phyloP scores from a whole-genome alignment of 805 yeast genomes.

The Jamesozyma piceae region DNA sequence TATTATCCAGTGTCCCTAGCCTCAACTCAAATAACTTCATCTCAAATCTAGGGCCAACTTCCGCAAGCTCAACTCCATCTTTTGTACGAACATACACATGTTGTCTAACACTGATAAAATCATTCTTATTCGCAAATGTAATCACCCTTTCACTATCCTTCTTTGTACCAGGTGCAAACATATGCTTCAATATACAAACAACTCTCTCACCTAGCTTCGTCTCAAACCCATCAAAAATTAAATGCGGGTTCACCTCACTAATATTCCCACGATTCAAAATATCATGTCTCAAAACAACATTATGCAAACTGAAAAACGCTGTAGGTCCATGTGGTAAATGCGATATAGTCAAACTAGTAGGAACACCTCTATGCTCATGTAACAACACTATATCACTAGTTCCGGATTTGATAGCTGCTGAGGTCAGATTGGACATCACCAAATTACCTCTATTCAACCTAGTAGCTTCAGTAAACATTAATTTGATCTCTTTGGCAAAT shows the following conservation, averaged over 20 bases:
- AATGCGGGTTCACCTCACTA: constrained; percentile 87
- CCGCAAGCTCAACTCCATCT: constrained; percentile 85
- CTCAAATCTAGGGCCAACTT: constrained; percentile 97
- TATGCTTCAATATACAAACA: constrained; percentile 68
- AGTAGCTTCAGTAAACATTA: constrained; percentile 81
- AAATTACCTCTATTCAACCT: constrained; percentile 91
- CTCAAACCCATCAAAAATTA: constrained; percentile 83
- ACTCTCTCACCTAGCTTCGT: constrained; percentile 77
- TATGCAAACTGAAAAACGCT: constrained; percentile 86
- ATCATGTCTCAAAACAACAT: constrained; percentile 91
- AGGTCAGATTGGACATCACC: constrained; percentile 72
- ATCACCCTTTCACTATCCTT: constrained; percentile 84
- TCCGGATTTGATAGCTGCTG: constrained; percentile 71
- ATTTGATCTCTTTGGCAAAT: constrained; percentile 84
- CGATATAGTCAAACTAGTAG: constrained; percentile 82
- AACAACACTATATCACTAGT: constrained; percentile 77
- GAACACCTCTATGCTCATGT: constrained; percentile 97
- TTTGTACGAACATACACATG: constrained; percentile 87
- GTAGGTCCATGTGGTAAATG: constrained; percentile 99
- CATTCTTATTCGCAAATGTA: constrained; percentile 83
- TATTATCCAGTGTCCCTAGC: constrained; percentile 86
- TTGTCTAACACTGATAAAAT: constrained; percentile 88
- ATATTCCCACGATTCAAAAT: constrained; percentile 76
- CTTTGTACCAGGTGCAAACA: constrained; percentile 96
- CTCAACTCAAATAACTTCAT: constrained; percentile 85